A percentile compares a stretch with the other conserved stretches of the same genome.
These are phyloP conservation scores for Talaromyces sp. DNA, from an alignment of 2,329 filamentous ascomycete species.

Conservation along the genomic window DNA sequence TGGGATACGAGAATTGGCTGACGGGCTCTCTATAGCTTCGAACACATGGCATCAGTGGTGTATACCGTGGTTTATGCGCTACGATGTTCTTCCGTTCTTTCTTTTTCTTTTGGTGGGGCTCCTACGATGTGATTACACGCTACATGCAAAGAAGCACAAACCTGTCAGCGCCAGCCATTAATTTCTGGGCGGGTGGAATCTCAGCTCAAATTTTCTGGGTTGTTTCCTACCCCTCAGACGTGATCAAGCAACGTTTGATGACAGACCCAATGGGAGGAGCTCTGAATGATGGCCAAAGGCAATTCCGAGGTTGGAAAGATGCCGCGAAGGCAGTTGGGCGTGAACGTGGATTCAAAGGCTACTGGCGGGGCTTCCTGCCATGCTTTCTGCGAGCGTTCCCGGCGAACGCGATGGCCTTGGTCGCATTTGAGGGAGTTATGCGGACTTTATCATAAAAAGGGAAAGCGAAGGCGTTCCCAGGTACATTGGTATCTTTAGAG, in stretches of 20 bases:
- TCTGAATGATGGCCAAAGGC: conserved; percentile 67
- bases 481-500: too few relatives aligned
- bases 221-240: conserved; percentile 86
- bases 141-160: conserved; percentile 67
- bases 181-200: conserved; percentile 96
- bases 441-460: conserved; percentile 51
- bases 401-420: conserved; percentile 89
- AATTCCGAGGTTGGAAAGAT: conserved; percentile 75
- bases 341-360: conserved; percentile 77
- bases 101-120: conserved; percentile 99
- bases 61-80: conserved; percentile 83
- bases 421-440: conserved; percentile 94
- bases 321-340: conserved; percentile 76
- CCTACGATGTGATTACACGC: conserved; percentile 81
- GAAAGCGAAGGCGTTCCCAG: too few relatives aligned
- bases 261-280: conserved; percentile 81
- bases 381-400: conserved; percentile 94
- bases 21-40: conserved; percentile 38
- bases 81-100: conserved; percentile 88
- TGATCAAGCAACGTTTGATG: conserved; percentile 97
- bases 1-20: not conserved
- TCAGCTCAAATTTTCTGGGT: conserved; percentile 96
- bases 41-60: conserved; percentile 72
- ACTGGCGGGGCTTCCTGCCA: conserved; percentile 90
- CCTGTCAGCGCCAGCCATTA: conserved; percentile 77